Conservation (phyloP, 2,329 filamentous ascomycete genomes). For the Trichophyton schoenleinii region DNA sequence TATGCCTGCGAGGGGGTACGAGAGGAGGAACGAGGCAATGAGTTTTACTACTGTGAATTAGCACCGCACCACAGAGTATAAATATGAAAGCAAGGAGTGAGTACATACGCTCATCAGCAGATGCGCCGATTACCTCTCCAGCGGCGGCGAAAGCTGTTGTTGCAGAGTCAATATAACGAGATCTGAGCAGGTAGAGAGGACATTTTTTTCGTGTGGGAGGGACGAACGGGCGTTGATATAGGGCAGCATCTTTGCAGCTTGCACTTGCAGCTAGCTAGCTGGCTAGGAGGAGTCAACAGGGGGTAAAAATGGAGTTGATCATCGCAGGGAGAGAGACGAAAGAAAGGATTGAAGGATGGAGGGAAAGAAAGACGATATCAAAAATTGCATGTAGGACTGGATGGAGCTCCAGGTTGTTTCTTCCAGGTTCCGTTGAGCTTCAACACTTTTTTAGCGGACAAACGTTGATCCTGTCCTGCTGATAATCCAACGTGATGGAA, state of each 20-base stretch:
- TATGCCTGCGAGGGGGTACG: slow-evolving; percentile 77
- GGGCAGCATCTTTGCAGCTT: slow-evolving; percentile 43
- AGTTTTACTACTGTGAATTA: slow-evolving; percentile 46
- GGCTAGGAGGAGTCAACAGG: background rate
- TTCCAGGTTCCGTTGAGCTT: background rate
- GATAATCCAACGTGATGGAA: too few relatives aligned
- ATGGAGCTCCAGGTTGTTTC: too few relatives aligned
- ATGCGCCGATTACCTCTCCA: slow-evolving; percentile 46
- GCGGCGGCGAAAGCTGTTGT: slow-evolving; percentile 49
- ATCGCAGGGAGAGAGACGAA: background rate
- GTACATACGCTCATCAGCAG: slow-evolving; percentile 48
- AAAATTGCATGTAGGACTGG: too few relatives aligned
- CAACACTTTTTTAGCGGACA: background rate
- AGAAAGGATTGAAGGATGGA: background rate
- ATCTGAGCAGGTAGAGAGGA: too few relatives aligned
- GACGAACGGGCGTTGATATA: slow-evolving; percentile 48
- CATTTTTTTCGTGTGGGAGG: background rate
- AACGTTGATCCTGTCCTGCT: background rate
- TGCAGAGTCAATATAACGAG: slow-evolving; percentile 7
- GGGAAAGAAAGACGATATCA: background rate
- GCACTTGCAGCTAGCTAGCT: background rate
- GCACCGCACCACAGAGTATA: background rate
- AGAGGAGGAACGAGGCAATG: slow-evolving; percentile 76
- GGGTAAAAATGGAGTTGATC: background rate
- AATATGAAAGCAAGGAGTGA: background rate